Evolutionary conservation across 352 stramenopile species (phyloP).

Genomic region (Pythium dissotocum): DNA sequence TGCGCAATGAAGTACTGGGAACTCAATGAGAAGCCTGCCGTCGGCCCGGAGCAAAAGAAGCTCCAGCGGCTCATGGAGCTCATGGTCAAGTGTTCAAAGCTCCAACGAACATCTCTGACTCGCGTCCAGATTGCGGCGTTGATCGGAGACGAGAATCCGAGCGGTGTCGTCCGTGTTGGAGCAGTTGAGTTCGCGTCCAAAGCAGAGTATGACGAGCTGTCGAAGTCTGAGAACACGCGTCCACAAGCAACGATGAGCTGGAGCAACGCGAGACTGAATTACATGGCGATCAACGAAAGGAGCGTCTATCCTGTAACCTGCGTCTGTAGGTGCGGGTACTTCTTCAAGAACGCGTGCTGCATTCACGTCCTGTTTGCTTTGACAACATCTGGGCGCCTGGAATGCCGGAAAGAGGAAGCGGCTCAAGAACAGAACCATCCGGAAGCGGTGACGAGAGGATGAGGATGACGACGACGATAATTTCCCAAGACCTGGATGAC

Average conservation of each 20-base stretch:
- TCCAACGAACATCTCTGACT: not conserved
- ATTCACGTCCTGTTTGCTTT: not conserved
- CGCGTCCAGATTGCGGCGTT: not conserved
- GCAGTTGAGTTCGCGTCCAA: not conserved
- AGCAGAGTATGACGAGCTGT: not conserved
- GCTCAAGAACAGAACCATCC: not conserved
- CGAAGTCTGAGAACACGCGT: not conserved
- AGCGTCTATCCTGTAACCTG: not conserved
- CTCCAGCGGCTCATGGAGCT: not conserved
- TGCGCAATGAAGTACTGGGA: conserved; percentile 2
- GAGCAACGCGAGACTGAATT: not conserved
- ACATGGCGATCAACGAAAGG: not conserved
- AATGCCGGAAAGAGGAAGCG: not conserved
- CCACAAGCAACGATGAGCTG: conserved; percentile 1
- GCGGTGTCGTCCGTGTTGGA: not conserved
- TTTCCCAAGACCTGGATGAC: not conserved
- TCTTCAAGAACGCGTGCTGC: not conserved
- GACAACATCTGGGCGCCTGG: not conserved
- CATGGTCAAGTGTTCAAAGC: not conserved
- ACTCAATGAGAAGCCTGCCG: not conserved
- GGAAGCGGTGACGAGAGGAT: not conserved
- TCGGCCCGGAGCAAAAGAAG: not conserved
- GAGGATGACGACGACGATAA: not conserved
- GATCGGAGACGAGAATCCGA: not conserved
- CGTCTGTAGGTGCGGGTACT: not conserved